Base-by-base conservation (phyloP, 2,329 filamentous ascomycete genomes). In the Trichothecium roseum region DNA sequence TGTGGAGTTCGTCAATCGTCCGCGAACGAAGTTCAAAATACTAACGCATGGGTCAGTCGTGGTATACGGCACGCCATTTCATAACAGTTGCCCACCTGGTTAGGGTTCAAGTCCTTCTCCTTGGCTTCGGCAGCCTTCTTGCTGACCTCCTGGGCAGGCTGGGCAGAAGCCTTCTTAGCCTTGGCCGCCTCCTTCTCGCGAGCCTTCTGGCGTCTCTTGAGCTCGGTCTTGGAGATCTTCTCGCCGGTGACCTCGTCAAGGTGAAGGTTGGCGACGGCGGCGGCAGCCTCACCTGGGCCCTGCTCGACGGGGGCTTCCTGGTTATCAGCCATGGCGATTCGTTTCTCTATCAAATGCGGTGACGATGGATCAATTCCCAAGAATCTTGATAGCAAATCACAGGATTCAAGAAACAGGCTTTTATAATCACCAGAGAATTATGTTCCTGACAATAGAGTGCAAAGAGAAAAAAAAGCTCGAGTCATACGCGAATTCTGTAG, bases 21-120 rank as follows among this genome's bases (percentile, higher is more conserved):
- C 84, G 77, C 52, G 82, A 93, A 43, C 91, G 84, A 56, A 96
- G 93, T 66, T 98, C 91, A 57, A 94, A 95, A 69, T 96, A 98
- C 55, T 56, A 24, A 12, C 16, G 6, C 18, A 32, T 8, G 5
- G n/a, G 16, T 34, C 22, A 34, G 32, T 8, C 9, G 16, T 34
- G 14, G n/a, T n/a, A n/a, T n/a, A n/a, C n/a, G n/a, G n/a, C n/a
- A n/a, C n/a, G n/a, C n/a, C n/a, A n/a, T n/a, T n/a, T n/a, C n/a
- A n/a, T n/a, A n/a, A n/a, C 12, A 16, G 10, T 18, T 10, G 20
- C 45, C 20, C 35, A 56, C 53, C 58, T 76, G 69, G 57, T 71
- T 72, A 24, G 70, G 69, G 39, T 69, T 70, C 38, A 73, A 59
- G 43, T 73, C 68, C 59, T 69, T 69, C 57, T 74, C 69, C 35